phyloP scores from a whole-genome alignment of 192 early-diverging fungal species.

The Mortierella claussenii region DNA sequence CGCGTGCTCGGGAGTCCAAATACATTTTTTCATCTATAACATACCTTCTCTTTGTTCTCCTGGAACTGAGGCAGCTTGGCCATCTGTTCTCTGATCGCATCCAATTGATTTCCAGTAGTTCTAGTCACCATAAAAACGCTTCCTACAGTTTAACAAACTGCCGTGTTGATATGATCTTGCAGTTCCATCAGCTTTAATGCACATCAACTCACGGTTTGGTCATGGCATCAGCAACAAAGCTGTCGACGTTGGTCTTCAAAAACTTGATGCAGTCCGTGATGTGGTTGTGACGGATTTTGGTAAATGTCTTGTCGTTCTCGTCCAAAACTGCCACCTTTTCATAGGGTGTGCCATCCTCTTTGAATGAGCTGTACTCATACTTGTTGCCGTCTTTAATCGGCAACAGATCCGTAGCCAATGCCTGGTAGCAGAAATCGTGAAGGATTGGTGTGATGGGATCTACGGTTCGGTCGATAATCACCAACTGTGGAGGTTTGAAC shows the following conservation, averaged over 20 bases:
- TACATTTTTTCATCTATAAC: too few relatives aligned
- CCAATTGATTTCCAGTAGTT: conserved; percentile 67
- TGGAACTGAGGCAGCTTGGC: conserved; percentile 90
- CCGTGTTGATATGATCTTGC: background rate
- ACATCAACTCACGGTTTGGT: conserved; percentile 29
- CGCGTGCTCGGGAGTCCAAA: too few relatives aligned
- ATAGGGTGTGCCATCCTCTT: conserved; percentile 60
- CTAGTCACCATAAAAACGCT: background rate
- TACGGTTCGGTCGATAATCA: conserved; percentile 91
- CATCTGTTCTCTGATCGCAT: conserved; percentile 87
- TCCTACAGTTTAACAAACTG: background rate
- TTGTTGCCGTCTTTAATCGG: conserved; percentile 70
- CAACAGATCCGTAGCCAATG: conserved; percentile 94
- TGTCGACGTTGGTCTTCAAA: conserved; percentile 76
- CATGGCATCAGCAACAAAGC: conserved; percentile 66
- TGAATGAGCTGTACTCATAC: conserved; percentile 66
- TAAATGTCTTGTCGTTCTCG: conserved; percentile 84
- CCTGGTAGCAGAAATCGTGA: conserved; percentile 99
- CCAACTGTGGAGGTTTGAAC: conserved; percentile 62
- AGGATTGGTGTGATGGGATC: conserved; percentile 92
- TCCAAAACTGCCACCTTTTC: conserved; percentile 68
- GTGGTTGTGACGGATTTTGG: conserved; percentile 81
- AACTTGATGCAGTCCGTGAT: conserved; percentile 83
- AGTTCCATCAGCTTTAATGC: too few relatives aligned
- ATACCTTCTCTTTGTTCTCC: conserved; percentile 59